Percentiles rank a stretch among this genome's conserved stretches.
Conservation (phyloP, 2,329 filamentous ascomycete genomes). For the Leptographium galeiforme region DNA sequence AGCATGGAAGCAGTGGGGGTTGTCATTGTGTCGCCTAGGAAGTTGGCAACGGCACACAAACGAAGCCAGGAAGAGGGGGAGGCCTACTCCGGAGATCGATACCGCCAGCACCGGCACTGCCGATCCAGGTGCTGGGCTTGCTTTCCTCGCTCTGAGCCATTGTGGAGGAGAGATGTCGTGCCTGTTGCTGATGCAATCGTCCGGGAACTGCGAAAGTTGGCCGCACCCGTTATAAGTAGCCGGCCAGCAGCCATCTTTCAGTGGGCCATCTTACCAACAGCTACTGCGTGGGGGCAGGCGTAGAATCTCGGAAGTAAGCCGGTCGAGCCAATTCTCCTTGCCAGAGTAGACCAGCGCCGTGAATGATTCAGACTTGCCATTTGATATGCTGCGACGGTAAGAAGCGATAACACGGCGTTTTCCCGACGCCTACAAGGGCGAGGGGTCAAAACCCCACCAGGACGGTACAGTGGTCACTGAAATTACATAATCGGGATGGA, state of each 20-base stretch:
- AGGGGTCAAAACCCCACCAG: too few species aligned
- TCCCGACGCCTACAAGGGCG: too few species aligned
- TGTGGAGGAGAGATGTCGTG: background rate
- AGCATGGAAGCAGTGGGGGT: constrained; percentile 74
- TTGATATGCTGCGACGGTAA: background rate
- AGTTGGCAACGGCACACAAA: background rate
- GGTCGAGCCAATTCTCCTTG: background rate
- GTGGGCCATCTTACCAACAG: background rate
- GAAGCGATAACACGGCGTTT: background rate
- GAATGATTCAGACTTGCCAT: background rate
- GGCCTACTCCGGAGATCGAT: constrained; percentile 19
- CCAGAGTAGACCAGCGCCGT: background rate
- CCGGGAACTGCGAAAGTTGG: too few species aligned
- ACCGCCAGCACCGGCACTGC: constrained; percentile 19
- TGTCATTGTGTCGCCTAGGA: constrained; percentile 43
- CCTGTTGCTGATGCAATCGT: background rate
- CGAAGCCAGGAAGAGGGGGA: background rate
- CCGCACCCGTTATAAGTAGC: too few species aligned
- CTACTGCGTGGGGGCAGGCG: background rate
- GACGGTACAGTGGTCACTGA: too few species aligned
- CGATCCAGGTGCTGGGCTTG: constrained; percentile 16
- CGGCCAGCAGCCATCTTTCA: too few species aligned
- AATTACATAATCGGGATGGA: too few species aligned
- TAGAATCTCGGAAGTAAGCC: background rate
- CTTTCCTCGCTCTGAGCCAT: background rate